phyloP scores from a whole-genome alignment of 2,329 filamentous ascomycete genomes.

The Diaporthe citrichinensis region DNA sequence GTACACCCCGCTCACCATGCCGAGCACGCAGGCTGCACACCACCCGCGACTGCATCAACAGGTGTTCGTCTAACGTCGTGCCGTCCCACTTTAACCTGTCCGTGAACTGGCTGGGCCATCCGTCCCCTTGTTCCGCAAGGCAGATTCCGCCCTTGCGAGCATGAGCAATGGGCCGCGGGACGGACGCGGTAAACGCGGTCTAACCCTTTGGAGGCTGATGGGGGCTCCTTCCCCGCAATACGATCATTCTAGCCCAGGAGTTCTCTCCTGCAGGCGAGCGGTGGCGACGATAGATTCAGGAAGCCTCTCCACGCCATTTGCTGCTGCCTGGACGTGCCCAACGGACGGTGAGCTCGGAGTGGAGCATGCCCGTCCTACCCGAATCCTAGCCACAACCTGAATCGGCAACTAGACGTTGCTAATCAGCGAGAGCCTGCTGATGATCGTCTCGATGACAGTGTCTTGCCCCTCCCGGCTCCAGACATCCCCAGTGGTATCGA shows the following conservation, averaged over 20 bases:
- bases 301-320: neutral
- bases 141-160: neutral
- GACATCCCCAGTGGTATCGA: neutral
- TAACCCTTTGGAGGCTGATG: neutral
- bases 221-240: neutral
- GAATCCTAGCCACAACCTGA: neutral
- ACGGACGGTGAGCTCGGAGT: neutral
- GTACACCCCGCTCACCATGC: neutral
- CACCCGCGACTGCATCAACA: neutral
- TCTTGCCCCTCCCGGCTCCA: neutral
- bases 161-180: neutral
- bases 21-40: neutral
- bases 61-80: neutral
- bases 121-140: neutral
- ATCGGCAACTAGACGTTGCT: neutral
- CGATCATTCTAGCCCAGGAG: neutral
- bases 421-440: neutral
- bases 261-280: neutral
- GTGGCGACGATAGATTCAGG: neutral
- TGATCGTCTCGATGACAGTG: neutral
- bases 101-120: neutral
- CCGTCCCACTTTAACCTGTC: neutral
- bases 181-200: too few species aligned
- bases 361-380: neutral
- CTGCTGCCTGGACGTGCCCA: slow-evolving; percentile 5